Evolutionary conservation across 306 rosid species (phyloP), one percentile per base, ranked within the genome.

Genomic region (Gynostemma pentaphyllum): DNA sequence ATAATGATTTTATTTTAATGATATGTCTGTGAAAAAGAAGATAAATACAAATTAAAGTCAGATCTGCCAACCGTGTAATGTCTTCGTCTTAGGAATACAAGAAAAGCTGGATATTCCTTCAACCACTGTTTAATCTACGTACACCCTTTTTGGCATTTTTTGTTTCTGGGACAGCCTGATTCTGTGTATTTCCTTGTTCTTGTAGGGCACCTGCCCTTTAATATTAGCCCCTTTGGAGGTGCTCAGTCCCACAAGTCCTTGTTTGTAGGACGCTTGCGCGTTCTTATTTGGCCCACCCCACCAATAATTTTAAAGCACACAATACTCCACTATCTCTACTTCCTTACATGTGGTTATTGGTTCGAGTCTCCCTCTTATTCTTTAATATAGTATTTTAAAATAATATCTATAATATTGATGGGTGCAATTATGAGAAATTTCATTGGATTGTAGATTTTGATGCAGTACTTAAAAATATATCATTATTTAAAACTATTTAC

Each of bases 41-140:
- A n/a, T n/a, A n/a, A n/a, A n/a, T n/a, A n/a, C n/a, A n/a, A n/a
- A n/a, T 21, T 49, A 13, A 51, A 51, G 64, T 57, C 64, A 18
- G 29, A 57, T 57, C 29, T 57, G 64, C 45, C 64, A 57, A 26
- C 59, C 27, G 64, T 16, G 45, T 4, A 30, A 4, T 57, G 28
- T 29, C 15, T n/a, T n/a, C n/a, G n/a, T n/a, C n/a, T n/a, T n/a
- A 18, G 45, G 44, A 45, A 55, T 55, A 55, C n/a, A n/a, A n/a
- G n/a, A n/a, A n/a, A 29, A 18, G 62, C 26, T 55, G 62, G 62
- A 55, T 54, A 54, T 54, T 54, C 62, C 7, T 6, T 28, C 23
- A 29, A 0, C 4, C 1, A n/a, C 62, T 30, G 15, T 55, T n/a
- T 55, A 9, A 9, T n/a, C 3, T 18, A 0, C 19, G 63, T 34